Evolutionary conservation across 495 filamentous ascomycete species (phyloP).

Genomic region (Oidiodendron maius): DNA sequence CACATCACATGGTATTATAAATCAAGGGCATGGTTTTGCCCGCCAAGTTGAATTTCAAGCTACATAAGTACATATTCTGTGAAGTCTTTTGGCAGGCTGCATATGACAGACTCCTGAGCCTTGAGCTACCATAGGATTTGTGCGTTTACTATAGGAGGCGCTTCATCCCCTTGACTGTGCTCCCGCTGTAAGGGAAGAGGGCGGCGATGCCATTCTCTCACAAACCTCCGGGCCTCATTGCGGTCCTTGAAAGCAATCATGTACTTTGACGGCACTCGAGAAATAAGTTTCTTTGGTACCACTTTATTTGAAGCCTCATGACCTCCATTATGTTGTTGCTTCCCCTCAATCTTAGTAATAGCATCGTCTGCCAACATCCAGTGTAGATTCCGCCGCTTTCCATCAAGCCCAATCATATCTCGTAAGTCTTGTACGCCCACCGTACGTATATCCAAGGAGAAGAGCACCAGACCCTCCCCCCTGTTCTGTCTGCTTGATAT

Average conservation of each 20-base stretch:
- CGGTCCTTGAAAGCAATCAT: constrained; percentile 41
- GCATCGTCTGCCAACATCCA: constrained; percentile 27
- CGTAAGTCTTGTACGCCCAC: constrained; percentile 24
- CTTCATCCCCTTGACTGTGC: constrained; percentile 16
- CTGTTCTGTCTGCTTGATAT: constrained; percentile 2
- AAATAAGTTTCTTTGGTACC: constrained; percentile 3
- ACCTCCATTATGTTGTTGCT: background rate
- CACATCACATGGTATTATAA: constrained; percentile 24
- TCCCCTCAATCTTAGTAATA: background rate
- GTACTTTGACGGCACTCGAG: constrained; percentile 26
- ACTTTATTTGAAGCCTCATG: background rate
- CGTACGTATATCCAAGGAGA: constrained; percentile 36
- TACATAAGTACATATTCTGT: background rate
- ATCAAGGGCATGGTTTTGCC: constrained; percentile 13
- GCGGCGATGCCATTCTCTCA: constrained; percentile 48
- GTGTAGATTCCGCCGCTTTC: constrained; percentile 32
- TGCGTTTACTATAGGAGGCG: constrained; percentile 31
- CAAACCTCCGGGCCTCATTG: constrained; percentile 49
- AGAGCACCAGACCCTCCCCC: constrained; percentile 30
- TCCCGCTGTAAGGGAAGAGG: constrained; percentile 27
- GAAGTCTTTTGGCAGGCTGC: background rate
- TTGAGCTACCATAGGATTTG: constrained; percentile 41
- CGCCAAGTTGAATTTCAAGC: constrained; percentile 2
- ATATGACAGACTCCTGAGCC: no score
- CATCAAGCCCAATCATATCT: constrained; percentile 36